Evolutionary conservation across 108 stramenopile species (phyloP), one percentile per base, ranked within the genome.

Genomic region (Schizochytrium sp.): DNA sequence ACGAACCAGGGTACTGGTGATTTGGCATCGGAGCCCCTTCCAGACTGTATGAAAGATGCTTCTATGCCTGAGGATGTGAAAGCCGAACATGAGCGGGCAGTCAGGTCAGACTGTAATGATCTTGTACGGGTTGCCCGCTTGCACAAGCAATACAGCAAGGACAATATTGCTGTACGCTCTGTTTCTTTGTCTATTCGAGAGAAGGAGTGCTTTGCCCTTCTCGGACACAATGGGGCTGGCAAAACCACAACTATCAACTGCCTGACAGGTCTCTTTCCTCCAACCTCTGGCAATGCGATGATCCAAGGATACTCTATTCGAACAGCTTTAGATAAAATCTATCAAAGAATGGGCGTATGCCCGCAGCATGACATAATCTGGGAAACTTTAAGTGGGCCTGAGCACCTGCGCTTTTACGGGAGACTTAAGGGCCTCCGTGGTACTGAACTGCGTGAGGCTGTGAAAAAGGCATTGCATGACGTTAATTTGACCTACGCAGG

Each of bases 231-330:
- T 90, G 94, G 94, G 13, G 93, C 94, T 49, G 95, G 94, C 4
- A 95, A 95, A 45, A 94, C 93, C 7, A 95, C 94, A 38, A 94
- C 94, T 12, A 98, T 99, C 57, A 92, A 91, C 61, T 97, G 97
- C 97, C 91, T 98, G n/a, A 97, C 98, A 19, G 98, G 99, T 42
- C 96, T 97, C 64, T 57, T 98, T 45, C 93, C 95, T 5, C 95
- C 97, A 42, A 97, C 97, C 3, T 90, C 92, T n/a, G 98, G 98
- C 41, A 91, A 94, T 83, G 97, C 96, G 40, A 89, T 15, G 19
- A 59, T 88, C 56, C 38, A 88, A 41, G 91, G 91, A 17, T 57
- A 58, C 13, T 38, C 49, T 46, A 10, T 92, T 49, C 4, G 19
- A 56, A 4, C 50, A 15, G 88, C 28, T 44, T 44, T 92, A 56